Percentiles rank a stretch among this genome's conserved stretches.
phyloP scores from a whole-genome alignment of 768 basidiomycete species.

The Serendipita sp. region DNA sequence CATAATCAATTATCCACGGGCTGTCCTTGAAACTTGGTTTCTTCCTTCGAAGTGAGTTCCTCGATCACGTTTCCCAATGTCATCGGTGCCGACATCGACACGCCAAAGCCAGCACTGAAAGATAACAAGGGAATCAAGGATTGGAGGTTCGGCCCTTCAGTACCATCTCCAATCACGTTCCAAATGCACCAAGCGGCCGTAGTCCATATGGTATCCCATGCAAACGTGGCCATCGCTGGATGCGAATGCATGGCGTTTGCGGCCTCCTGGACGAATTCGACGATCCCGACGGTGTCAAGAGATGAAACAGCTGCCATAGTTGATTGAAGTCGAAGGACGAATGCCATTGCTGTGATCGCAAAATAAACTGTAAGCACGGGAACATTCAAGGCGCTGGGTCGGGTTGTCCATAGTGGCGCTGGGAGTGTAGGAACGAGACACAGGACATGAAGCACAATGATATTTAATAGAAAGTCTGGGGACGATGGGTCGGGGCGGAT shows the following conservation, averaged over 20 bases:
- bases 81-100: neutral
- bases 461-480: constrained; percentile 36
- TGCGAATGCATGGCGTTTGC: constrained; percentile 30
- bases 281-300: constrained; percentile 11
- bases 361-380: constrained; percentile 21
- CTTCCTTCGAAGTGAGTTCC: neutral
- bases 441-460: constrained; percentile 43
- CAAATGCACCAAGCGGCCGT: constrained; percentile 26
- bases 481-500: constrained; percentile 27
- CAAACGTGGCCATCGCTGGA: constrained; percentile 47
- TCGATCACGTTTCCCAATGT: neutral
- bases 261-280: constrained; percentile 17
- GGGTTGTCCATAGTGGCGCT: constrained; percentile 6
- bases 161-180: constrained; percentile 13
- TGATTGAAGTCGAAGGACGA: constrained; percentile 23
- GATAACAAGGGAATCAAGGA: neutral
- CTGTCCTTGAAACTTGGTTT: neutral
- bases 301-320: constrained; percentile 15
- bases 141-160: neutral
- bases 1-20: neutral
- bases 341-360: constrained; percentile 19
- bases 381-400: constrained; percentile 9
- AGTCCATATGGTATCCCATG: constrained; percentile 49
- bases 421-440: constrained; percentile 36
- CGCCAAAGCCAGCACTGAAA: neutral